Conservation (phyloP, 202 grass and related monocot genomes). For the Panicum hallii region DNA sequence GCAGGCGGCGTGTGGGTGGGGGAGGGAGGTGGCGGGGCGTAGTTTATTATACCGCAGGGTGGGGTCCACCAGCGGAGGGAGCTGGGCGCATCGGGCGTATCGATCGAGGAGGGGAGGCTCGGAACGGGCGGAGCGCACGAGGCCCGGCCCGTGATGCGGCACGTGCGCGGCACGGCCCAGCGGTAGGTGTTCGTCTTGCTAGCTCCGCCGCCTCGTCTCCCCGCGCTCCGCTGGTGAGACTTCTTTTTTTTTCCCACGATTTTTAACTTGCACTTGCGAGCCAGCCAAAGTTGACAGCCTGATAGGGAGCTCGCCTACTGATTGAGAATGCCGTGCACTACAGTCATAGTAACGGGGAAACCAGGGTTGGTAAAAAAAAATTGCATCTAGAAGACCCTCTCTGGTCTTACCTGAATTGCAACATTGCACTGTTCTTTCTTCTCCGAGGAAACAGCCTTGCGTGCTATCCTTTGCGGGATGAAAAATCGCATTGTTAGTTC, state of each 20-base stretch:
- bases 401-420: background rate
- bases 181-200: background rate
- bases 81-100: conserved; percentile 52
- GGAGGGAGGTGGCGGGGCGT: background rate
- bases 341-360: background rate
- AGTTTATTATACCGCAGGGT: background rate
- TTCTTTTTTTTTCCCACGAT: background rate
- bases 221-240: background rate
- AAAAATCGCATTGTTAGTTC: background rate
- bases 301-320: background rate
- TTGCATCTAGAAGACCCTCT: background rate
- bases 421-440: background rate
- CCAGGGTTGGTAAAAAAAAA: background rate
- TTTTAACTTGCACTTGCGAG: background rate
- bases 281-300: background rate
- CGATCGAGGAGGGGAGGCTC: conserved; percentile 16
- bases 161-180: background rate
- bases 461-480: background rate
- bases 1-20: background rate
- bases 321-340: background rate
- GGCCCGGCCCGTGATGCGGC: conserved; percentile 37
- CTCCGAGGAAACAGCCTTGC: background rate
- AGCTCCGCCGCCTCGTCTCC: background rate
- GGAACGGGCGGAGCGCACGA: conserved; percentile 59
- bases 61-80: conserved; percentile 23